A percentile compares a stretch with the other conserved stretches of the same genome.
Evolutionary conservation across 305 asterid species (phyloP).

Genomic region (Rubia tinctorum): DNA sequence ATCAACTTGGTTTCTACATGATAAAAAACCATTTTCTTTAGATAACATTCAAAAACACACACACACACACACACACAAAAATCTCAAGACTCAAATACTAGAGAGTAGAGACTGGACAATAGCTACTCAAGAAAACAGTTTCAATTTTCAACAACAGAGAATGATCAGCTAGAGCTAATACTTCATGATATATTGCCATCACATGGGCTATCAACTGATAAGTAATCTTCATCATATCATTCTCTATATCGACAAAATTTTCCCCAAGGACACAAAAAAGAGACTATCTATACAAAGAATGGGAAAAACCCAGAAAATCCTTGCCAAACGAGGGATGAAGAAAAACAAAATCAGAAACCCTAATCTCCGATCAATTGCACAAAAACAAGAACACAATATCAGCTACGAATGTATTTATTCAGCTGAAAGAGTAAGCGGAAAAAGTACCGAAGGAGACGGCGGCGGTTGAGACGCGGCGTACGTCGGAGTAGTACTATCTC

Average conservation of each 20-base stretch:
- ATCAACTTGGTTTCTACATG: too few species aligned
- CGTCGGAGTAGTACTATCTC: neutral
- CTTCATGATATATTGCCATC: slow-evolving; percentile 61
- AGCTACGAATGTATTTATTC: neutral
- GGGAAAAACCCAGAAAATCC: neutral
- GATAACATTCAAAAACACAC: neutral
- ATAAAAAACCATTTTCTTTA: too few species aligned
- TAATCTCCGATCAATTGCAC: neutral
- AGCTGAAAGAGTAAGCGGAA: neutral
- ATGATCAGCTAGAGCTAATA: slow-evolving; percentile 95
- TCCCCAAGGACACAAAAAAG: neutral
- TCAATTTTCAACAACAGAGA: slow-evolving; percentile 17
- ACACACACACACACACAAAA: too few species aligned
- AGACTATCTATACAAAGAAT: neutral
- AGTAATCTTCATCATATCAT: slow-evolving; percentile 40
- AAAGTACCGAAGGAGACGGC: neutral
- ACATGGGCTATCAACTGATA: slow-evolving; percentile 42
- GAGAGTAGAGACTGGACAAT: too few species aligned
- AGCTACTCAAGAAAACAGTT: neutral
- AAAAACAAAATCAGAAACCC: neutral
- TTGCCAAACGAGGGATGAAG: neutral
- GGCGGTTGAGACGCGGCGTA: neutral
- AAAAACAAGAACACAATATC: neutral
- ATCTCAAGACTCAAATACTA: too few species aligned
- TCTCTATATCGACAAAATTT: slow-evolving; percentile 9